Percentiles rank a stretch among this genome's conserved stretches.
Evolutionary conservation across 2,329 filamentous ascomycete species (phyloP).

Genomic region (Pseudogymnoascus sp.): DNA sequence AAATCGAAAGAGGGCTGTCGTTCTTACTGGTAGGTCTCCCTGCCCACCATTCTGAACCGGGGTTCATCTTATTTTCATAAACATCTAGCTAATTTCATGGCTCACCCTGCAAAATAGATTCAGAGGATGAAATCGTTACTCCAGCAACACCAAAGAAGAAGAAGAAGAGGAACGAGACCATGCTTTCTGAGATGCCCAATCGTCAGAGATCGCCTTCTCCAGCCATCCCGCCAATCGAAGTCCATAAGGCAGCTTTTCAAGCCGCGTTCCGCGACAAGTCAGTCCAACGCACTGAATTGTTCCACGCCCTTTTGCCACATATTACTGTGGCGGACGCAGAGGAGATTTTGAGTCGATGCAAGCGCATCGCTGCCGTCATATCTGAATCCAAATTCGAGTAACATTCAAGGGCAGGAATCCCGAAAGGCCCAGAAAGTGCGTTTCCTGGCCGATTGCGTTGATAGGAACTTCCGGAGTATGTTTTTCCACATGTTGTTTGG

Average conservation of each 20-base stretch:
- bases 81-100: neutral
- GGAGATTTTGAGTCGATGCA: neutral
- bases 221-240: neutral
- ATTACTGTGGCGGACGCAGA: neutral
- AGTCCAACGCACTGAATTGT: neutral
- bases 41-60: too few relatives aligned
- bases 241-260: neutral
- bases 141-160: neutral
- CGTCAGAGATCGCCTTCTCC: neutral
- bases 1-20: neutral
- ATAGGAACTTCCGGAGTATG: neutral
- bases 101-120: neutral
- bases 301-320: neutral
- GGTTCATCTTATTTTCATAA: neutral
- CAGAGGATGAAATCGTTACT: neutral
- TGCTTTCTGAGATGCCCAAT: neutral
- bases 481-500: too few relatives aligned
- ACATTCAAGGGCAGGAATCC: neutral
- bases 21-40: neutral
- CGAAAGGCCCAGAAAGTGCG: neutral
- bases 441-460: neutral
- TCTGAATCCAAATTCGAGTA: neutral
- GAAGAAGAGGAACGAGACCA: neutral
- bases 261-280: neutral
- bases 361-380: neutral